These are phyloP conservation scores for Hanseniaspora singularis DNA, from an alignment of 805 yeast species.

Conservation along the genomic window DNA sequence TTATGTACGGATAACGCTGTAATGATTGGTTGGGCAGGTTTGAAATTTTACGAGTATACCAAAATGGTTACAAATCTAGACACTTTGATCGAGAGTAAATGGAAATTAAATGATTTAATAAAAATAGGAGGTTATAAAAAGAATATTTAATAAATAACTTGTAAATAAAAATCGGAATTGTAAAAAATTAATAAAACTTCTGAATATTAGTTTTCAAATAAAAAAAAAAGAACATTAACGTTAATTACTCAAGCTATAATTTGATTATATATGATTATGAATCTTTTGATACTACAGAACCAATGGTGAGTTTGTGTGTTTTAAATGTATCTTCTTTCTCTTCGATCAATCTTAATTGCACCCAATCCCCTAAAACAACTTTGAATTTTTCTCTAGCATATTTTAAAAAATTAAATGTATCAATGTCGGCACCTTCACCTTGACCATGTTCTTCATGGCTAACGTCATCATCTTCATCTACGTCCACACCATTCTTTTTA, in stretches of 20 bases:
- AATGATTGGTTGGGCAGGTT: conserved; percentile 97
- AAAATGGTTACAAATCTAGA: conserved; percentile 36
- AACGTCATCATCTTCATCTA: conserved; percentile 26
- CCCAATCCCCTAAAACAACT: conserved; percentile 61
- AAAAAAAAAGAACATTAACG: too few relatives aligned
- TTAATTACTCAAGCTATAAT: too few relatives aligned
- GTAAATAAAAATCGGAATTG: too few relatives aligned
- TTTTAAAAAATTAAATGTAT: conserved; percentile 63
- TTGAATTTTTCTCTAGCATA: conserved; percentile 68
- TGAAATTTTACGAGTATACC: conserved; percentile 56
- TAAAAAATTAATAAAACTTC: conserved; percentile 3
- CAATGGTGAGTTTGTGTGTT: conserved; percentile 32
- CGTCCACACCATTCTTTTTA: conserved; percentile 20
- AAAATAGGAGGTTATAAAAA: conserved; percentile 21
- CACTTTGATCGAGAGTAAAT: conserved; percentile 58
- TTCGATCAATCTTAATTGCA: conserved; percentile 44
- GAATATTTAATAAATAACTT: too few relatives aligned
- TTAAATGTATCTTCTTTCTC: conserved; percentile 21
- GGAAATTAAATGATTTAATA: conserved; percentile 58
- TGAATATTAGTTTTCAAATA: neutral
- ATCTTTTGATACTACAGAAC: conserved; percentile 18
- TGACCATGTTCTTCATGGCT: conserved; percentile 19
- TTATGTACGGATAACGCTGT: conserved; percentile 91
- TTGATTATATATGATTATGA: too few relatives aligned
- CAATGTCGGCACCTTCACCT: conserved; percentile 34